Conservation (phyloP, 2,329 filamentous ascomycete genomes). For the Calonectria leucothoes region DNA sequence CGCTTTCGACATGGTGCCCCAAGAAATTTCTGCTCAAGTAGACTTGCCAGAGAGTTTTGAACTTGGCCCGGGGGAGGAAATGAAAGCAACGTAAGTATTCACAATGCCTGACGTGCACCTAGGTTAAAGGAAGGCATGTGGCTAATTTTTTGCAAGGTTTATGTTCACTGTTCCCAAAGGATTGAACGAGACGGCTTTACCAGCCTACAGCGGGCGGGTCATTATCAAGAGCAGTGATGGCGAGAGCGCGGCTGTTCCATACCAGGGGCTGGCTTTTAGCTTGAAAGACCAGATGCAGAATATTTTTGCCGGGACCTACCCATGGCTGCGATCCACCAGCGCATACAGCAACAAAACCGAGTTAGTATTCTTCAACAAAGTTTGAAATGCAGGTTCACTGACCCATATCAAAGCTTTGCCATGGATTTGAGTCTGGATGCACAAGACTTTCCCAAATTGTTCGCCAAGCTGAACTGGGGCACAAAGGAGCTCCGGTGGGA, state of each 20-base stretch:
- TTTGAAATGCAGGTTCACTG: neutral
- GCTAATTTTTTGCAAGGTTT: neutral
- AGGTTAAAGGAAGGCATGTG: too few relatives aligned
- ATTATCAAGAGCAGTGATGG: neutral
- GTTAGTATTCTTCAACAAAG: neutral
- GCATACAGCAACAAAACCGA: neutral
- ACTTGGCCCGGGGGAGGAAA: neutral
- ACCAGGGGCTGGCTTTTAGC: neutral
- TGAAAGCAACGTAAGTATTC: neutral
- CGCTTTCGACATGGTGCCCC: neutral
- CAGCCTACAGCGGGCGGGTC: neutral
- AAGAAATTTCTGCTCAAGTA: neutral
- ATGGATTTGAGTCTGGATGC: neutral
- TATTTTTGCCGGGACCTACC: neutral
- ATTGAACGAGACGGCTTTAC: neutral
- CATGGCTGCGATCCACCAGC: neutral
- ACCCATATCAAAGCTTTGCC: neutral
- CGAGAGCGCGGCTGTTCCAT: neutral
- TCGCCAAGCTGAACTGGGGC: neutral
- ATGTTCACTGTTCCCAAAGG: neutral
- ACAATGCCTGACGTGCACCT: neutral
- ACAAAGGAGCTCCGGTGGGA: neutral
- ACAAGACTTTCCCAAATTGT: neutral
- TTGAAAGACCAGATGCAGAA: neutral
- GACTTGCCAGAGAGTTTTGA: neutral